Base-by-base conservation (phyloP, 176 grass and related monocot genomes). In the Triticum dicoccoides region DNA sequence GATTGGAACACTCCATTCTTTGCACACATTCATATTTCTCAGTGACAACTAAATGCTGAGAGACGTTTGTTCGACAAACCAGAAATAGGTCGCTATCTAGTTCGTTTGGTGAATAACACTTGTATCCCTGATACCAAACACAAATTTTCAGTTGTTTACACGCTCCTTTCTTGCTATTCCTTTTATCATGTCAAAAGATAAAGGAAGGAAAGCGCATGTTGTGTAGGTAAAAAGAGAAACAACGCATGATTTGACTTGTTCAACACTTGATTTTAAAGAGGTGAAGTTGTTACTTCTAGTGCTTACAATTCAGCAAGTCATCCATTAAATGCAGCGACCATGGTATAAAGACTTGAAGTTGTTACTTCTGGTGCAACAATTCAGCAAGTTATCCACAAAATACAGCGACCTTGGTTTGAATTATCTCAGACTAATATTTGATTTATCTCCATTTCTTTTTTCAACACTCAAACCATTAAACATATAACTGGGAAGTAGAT, bases 191-290 rank as follows among this genome's bases (percentile, higher is more conserved):
- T 59, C 41, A 23, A 77, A 67, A 63, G 21, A 17, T 32, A 33
- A 49, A 64, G 13, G 18, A 81, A 73, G 10, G 30, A 25, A 56
- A 64, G 18, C 61, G 13, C 82, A 33, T 33, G 63, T 41, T 20
- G n/a, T 67, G 75, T 45, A 51, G 61, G 27, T 76, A 69, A 84
- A 64, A 69, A 41, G 3, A 18, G 1, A 37, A 66, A 69, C 47
- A 38, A 1, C 59, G 30, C 68, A 87, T 80, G 76, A 45, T 90
- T 80, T 84, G 68, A 67, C 42, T 35, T 73, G 67, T 44, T 39
- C 13, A n/a, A 70, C 3, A 51, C 49, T 30, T 42, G 15, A 34
- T 3, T 32, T 32, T 44, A 18, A 10, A 58, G 4, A 49, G 10
- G 13, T 27, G 27, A 27, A 27, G 27, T 27, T 27, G 27, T 27